These are phyloP conservation scores for Linum tenue DNA, from an alignment of 345 rosid genomes.

Conservation along the genomic window DNA sequence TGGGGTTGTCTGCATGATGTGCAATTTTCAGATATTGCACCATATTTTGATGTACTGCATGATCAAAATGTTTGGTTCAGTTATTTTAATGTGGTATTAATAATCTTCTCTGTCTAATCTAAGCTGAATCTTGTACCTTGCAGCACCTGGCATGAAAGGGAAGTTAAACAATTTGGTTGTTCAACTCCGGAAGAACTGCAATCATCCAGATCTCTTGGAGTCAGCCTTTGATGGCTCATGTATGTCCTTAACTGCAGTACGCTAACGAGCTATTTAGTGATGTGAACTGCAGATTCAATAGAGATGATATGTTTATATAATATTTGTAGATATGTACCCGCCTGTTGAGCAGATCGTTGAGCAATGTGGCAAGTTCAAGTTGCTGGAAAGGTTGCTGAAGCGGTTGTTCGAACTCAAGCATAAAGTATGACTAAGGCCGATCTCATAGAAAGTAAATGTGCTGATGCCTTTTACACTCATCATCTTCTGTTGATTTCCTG, in stretches of 20 bases:
- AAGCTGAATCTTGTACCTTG: slow-evolving; percentile 13
- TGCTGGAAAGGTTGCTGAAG: slow-evolving; percentile 61
- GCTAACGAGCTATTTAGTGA: not conserved
- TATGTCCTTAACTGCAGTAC: slow-evolving; percentile 19
- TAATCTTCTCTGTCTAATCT: not conserved
- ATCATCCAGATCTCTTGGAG: slow-evolving; percentile 88
- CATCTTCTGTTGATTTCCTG: slow-evolving; percentile 11
- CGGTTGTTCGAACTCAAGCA: slow-evolving; percentile 58
- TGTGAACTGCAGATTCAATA: slow-evolving; percentile 1
- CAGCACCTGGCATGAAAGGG: slow-evolving; percentile 50
- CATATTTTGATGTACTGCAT: too few species aligned
- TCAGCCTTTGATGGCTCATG: slow-evolving; percentile 66
- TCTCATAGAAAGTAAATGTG: slow-evolving; percentile 1
- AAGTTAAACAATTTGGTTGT: slow-evolving; percentile 66
- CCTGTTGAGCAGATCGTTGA: slow-evolving; percentile 68
- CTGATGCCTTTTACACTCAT: slow-evolving; percentile 16
- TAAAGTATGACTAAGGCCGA: slow-evolving; percentile 42
- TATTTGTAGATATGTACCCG: slow-evolving; percentile 55
- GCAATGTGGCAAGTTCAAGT: slow-evolving; percentile 86
- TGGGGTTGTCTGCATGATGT: too few species aligned
- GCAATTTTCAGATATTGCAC: too few species aligned
- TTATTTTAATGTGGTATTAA: not conserved
- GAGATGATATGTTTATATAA: not conserved
- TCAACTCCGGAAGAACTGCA: slow-evolving; percentile 94
- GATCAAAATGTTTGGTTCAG: too few species aligned